A percentile compares a stretch with the other conserved stretches of the same genome.
Evolutionary conservation across 2,329 filamentous ascomycete genomes (phyloP).

Genomic region (Fusarium sp.): DNA sequence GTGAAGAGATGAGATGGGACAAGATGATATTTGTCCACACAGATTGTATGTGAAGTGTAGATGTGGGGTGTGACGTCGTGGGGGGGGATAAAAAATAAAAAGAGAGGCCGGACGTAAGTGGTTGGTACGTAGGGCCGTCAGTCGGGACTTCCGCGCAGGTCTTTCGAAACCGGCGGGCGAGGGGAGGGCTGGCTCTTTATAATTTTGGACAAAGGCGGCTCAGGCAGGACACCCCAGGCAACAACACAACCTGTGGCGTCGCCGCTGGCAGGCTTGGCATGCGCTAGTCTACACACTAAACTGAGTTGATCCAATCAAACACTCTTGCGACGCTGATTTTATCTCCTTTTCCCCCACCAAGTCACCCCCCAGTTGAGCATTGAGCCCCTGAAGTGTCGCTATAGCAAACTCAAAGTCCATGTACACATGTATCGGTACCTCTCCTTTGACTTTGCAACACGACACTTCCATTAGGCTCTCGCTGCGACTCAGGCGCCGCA

Average conservation of each 20-base stretch:
- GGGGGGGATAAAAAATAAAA: conserved; percentile 50
- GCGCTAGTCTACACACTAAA: conserved; percentile 54
- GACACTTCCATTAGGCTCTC: conserved; percentile 11
- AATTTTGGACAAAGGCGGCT: conserved; percentile 61
- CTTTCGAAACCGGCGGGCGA: conserved; percentile 62
- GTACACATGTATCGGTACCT: conserved; percentile 33
- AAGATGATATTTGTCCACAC: conserved; percentile 41
- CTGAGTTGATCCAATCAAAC: conserved; percentile 55
- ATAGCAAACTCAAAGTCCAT: conserved; percentile 48
- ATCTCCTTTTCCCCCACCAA: conserved; percentile 54
- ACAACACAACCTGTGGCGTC: conserved; percentile 59
- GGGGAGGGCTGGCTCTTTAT: conserved; percentile 69
- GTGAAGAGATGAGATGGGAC: conserved; percentile 25
- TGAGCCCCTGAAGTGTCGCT: conserved; percentile 56
- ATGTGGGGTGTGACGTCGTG: conserved; percentile 52
- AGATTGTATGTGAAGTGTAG: conserved; percentile 22
- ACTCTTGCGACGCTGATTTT: conserved; percentile 50
- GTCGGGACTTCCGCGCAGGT: conserved; percentile 69
- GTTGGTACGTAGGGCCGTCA: conserved; percentile 65
- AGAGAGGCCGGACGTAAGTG: conserved; percentile 60
- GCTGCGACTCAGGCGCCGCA: neutral
- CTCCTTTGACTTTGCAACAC: conserved; percentile 15
- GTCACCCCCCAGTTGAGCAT: conserved; percentile 51
- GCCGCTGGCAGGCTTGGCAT: conserved; percentile 55
- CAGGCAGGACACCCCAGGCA: conserved; percentile 58